phyloP scores from a whole-genome alignment of 2,329 filamentous ascomycete species.

The Aspergillaceae sp. region DNA sequence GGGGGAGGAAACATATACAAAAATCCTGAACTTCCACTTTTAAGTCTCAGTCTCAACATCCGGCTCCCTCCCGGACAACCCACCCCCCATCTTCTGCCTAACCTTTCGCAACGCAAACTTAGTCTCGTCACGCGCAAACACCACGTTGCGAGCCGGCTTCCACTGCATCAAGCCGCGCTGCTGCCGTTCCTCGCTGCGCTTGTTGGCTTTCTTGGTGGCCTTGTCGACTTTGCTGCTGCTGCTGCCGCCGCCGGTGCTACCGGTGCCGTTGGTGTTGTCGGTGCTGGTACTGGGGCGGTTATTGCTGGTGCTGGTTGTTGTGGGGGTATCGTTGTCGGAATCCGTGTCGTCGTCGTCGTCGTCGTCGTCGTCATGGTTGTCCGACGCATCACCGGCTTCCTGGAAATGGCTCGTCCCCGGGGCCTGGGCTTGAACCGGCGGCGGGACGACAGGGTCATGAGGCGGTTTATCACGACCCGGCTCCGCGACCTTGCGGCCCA shows the following conservation, averaged over 20 bases:
- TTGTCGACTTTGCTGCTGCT: constrained; percentile 1
- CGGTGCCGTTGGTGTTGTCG: neutral
- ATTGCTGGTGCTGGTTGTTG: neutral
- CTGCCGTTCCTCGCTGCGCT: constrained; percentile 60
- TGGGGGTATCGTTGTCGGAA: neutral
- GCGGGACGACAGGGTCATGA: constrained; percentile 44
- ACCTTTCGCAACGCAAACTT: constrained; percentile 68
- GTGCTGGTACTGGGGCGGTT: too few relatives aligned
- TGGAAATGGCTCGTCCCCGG: neutral
- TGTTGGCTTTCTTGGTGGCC: constrained; percentile 25
- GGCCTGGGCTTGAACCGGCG: constrained; percentile 24
- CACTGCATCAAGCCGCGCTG: constrained; percentile 92
- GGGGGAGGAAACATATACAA: too few relatives aligned
- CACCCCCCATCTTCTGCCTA: constrained; percentile 60
- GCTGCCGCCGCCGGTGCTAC: constrained; percentile 5
- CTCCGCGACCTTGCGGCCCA: constrained; percentile 48
- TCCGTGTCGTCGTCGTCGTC: neutral
- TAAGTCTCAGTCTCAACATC: constrained; percentile 69
- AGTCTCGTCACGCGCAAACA: constrained; percentile 82
- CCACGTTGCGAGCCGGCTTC: constrained; percentile 75
- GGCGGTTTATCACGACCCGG: constrained; percentile 46
- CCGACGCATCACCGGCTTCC: constrained; percentile 11
- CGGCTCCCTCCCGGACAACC: constrained; percentile 70
- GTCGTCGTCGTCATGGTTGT: constrained; percentile 12
- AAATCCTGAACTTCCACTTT: too few relatives aligned